Base-by-base conservation (phyloP, 306 rosid genomes). In the Prunus mume region DNA sequence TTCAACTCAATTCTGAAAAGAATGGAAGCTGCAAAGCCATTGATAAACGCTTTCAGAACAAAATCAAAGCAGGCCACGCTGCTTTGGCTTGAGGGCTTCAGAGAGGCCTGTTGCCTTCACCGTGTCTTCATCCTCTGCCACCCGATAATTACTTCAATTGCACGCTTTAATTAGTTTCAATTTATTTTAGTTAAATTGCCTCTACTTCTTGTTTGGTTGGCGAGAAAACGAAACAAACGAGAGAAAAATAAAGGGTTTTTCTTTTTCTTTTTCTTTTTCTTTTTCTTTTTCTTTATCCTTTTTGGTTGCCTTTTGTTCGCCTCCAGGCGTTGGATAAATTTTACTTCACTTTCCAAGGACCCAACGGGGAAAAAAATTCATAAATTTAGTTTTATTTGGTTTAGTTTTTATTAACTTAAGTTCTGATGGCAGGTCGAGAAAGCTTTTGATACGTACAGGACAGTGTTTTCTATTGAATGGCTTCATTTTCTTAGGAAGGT, bases 401-500 rank as follows among this genome's bases (percentile, higher is more conserved):
- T 62, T 17, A 12, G 3, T 14, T 28, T 30, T 28, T 19, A 1
- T 65, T 34, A 3, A 10, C 6, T 30, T 2, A 18, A 24, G 3
- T 45, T 78, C 3, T 69, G 28, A 56, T 58, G 24, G 22, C 80
- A 91, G 94, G 89, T 93, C 97, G 19, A 87, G 75, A 38, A 77
- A 62, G 77, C 90, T 91, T 71, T 32, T 81, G 84, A 79, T 88
- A 17, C 91, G 98, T 66, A 94, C 97, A 0, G 96, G 93, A 49
- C 98, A 94, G 78, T 94, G 96, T 85, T 94, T 94, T 80, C 91
- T 94, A 70, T 78, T 94, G 12, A 94, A 94, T 63, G 98, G 98
- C 57, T 90, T 90, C 56, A 88, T 94, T 50, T 92, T 92, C 89
- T 80, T 92, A 73, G 98, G 98, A 80, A 91, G 98, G 97, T 90